A percentile compares a stretch with the other conserved stretches of the same genome.
Evolutionary conservation across 2,329 filamentous ascomycete genomes (phyloP).

Genomic region (Phyllosticta citriasiana): DNA sequence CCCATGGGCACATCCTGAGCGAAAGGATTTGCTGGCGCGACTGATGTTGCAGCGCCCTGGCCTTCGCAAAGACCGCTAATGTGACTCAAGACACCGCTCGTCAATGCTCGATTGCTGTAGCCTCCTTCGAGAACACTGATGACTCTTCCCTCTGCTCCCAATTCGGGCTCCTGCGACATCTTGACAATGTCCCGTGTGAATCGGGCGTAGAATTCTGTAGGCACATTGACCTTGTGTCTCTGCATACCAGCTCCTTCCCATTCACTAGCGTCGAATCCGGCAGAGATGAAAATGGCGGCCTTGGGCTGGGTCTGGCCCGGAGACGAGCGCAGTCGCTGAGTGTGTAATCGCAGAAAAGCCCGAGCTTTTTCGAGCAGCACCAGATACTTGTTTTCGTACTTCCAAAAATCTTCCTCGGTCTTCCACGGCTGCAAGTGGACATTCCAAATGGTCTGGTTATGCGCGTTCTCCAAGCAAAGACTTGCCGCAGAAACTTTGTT

Average conservation of each 20-base stretch:
- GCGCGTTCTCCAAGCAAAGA: slow-evolving; percentile 86
- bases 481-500: slow-evolving; percentile 92
- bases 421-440: slow-evolving; percentile 87
- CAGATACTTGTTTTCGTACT: slow-evolving; percentile 69
- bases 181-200: slow-evolving; percentile 78
- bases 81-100: slow-evolving; percentile 82
- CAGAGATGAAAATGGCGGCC: slow-evolving; percentile 86
- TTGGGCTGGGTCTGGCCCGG: slow-evolving; percentile 57
- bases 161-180: slow-evolving; percentile 68
- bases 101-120: slow-evolving; percentile 85
- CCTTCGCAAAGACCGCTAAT: slow-evolving; percentile 67
- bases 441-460: slow-evolving; percentile 93
- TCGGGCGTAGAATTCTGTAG: slow-evolving; percentile 89
- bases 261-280: slow-evolving; percentile 94
- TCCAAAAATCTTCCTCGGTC: slow-evolving; percentile 76
- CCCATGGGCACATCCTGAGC: slow-evolving; percentile 28
- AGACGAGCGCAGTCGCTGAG: slow-evolving; percentile 50
- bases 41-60: slow-evolving; percentile 17
- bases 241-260: slow-evolving; percentile 93
- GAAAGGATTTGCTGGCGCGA: not conserved
- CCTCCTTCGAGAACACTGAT: slow-evolving; percentile 94
- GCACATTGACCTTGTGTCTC: slow-evolving; percentile 87
- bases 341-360: slow-evolving; percentile 63
- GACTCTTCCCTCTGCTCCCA: slow-evolving; percentile 70
- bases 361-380: slow-evolving; percentile 73